These are phyloP conservation scores for Geranium brycei DNA, from an alignment of 345 rosid genomes.

Conservation along the genomic window DNA sequence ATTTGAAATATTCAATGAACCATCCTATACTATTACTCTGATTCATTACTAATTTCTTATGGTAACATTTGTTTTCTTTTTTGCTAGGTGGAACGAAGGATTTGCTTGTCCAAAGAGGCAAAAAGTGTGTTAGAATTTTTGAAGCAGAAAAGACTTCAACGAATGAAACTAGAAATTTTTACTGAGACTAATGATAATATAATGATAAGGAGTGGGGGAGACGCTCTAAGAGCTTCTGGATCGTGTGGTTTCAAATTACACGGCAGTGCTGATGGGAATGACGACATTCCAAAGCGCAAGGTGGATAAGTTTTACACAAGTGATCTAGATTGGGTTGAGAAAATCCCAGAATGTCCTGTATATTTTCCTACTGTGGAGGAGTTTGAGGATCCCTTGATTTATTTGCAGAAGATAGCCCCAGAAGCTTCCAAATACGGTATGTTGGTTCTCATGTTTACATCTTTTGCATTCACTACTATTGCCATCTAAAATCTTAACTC, in stretches of 20 bases:
- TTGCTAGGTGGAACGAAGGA: slow-evolving; percentile 88
- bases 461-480: neutral
- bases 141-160: slow-evolving; percentile 76
- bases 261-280: slow-evolving; percentile 34
- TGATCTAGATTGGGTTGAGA: slow-evolving; percentile 81
- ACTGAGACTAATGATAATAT: slow-evolving; percentile 28
- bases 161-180: slow-evolving; percentile 42
- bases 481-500: neutral
- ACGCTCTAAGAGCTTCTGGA: slow-evolving; percentile 62
- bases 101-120: slow-evolving; percentile 55
- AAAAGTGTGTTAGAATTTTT: slow-evolving; percentile 57
- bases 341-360: slow-evolving; percentile 88
- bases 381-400: slow-evolving; percentile 91
- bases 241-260: slow-evolving; percentile 71
- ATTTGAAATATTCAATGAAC: too few relatives aligned
- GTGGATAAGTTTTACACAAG: slow-evolving; percentile 60
- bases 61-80: slow-evolving; percentile 9
- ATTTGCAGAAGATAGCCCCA: slow-evolving; percentile 79
- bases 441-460: neutral
- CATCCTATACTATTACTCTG: neutral
- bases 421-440: slow-evolving; percentile 94
- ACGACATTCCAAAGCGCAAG: slow-evolving; percentile 41
- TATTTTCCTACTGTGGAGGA: slow-evolving; percentile 80
- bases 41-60: neutral
- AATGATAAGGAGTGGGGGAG: slow-evolving; percentile 79